Conservation (phyloP, 805 yeast species). For the Zygosaccharomyces rouxii region DNA sequence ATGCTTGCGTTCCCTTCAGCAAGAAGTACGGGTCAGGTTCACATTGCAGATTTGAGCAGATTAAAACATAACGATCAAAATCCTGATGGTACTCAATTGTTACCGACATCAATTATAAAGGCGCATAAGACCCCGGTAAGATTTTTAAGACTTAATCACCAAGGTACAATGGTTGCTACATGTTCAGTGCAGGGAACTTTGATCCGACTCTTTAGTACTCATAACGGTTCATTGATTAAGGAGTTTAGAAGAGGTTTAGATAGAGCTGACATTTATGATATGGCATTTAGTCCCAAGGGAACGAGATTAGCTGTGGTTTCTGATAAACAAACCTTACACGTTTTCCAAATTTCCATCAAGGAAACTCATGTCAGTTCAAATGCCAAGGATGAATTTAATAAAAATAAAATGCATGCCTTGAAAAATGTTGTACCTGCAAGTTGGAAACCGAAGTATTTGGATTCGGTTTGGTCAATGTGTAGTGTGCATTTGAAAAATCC, state of each 20-base stretch:
- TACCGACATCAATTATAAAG: conserved; percentile 50
- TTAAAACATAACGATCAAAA: conserved; percentile 18
- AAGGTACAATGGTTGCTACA: conserved; percentile 80
- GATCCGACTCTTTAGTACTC: conserved; percentile 70
- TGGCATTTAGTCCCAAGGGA: conserved; percentile 79
- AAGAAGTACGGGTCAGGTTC: conserved; percentile 30
- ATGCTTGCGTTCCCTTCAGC: conserved; percentile 26
- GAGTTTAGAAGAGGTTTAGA: conserved; percentile 92
- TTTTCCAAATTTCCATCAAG: conserved; percentile 53
- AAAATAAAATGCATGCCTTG: conserved; percentile 59
- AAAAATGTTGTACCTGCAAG: conserved; percentile 48
- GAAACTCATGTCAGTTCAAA: conserved; percentile 11
- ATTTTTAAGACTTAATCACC: conserved; percentile 59
- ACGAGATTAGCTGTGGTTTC: conserved; percentile 76
- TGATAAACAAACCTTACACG: conserved; percentile 85
- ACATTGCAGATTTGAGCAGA: conserved; percentile 26
- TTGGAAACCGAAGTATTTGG: conserved; percentile 68
- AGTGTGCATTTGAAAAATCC: conserved; percentile 50
- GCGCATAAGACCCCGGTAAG: conserved; percentile 83
- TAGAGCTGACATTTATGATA: conserved; percentile 71
- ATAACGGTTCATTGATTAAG: conserved; percentile 56
- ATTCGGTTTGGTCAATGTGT: conserved; percentile 84
- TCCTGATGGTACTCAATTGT: conserved; percentile 15
- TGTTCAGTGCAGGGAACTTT: conserved; percentile 90
- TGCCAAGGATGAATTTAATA: conserved; percentile 7